Evolutionary conservation across 176 grass and related monocot species (phyloP).

Genomic region (Chloris gayana): DNA sequence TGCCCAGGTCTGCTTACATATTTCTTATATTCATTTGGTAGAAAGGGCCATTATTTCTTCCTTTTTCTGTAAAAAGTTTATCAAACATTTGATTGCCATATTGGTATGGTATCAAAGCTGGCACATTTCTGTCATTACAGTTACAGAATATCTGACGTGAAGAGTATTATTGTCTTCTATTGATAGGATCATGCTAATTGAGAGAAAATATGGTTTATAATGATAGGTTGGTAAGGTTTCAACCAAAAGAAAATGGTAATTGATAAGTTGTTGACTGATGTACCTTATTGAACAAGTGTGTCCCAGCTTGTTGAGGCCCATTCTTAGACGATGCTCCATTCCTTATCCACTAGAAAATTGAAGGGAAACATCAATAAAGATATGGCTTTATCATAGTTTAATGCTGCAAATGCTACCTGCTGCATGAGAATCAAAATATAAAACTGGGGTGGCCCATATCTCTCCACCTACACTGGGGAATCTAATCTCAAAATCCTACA

Average conservation of each 20-base stretch:
- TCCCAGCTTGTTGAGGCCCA: slow-evolving; percentile 41
- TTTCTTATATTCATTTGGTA: neutral
- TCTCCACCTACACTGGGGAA: slow-evolving; percentile 41
- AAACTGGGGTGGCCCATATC: slow-evolving; percentile 45
- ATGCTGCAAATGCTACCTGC: slow-evolving; percentile 43
- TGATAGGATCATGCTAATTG: slow-evolving; percentile 20
- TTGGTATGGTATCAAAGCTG: neutral
- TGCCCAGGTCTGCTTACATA: neutral
- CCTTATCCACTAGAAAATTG: slow-evolving; percentile 18
- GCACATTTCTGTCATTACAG: neutral
- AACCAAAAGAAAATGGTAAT: neutral
- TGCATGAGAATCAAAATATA: slow-evolving; percentile 46
- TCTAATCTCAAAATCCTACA: slow-evolving; percentile 35
- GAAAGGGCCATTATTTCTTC: no score
- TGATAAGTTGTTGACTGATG: slow-evolving; percentile 34
- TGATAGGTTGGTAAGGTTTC: slow-evolving; percentile 22
- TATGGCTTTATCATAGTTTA: slow-evolving; percentile 44
- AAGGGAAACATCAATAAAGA: slow-evolving; percentile 25
- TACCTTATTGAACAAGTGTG: slow-evolving; percentile 31
- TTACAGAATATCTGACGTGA: neutral
- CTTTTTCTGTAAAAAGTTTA: no score
- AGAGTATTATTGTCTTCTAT: neutral
- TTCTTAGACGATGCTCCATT: slow-evolving; percentile 32
- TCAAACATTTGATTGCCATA: neutral
- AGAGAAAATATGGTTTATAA: slow-evolving; percentile 16